These are phyloP conservation scores for Anthracocystis walkeri DNA, from an alignment of 1,284 basidiomycete genomes.

Conservation along the genomic window DNA sequence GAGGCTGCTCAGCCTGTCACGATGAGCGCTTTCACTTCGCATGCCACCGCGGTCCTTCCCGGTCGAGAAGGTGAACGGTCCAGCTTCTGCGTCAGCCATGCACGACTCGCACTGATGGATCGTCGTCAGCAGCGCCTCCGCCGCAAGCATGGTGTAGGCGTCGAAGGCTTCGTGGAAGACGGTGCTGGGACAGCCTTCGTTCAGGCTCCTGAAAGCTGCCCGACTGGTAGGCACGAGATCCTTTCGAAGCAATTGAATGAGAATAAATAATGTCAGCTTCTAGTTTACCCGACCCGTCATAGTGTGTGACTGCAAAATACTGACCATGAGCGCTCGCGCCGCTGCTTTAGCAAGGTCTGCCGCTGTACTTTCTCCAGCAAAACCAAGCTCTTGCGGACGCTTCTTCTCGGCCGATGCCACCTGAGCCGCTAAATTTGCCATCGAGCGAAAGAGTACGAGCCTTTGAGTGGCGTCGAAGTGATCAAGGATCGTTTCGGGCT, in stretches of 20 bases:
- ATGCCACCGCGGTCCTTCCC: too few species aligned
- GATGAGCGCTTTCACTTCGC: too few species aligned
- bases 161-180: not conserved
- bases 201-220: not conserved
- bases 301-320: not conserved
- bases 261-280: too few species aligned
- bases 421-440: slow-evolving; percentile 25
- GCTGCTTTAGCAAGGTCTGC: slow-evolving; percentile 6
- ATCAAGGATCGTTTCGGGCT: not conserved
- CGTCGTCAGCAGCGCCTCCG: slow-evolving; percentile 28
- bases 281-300: too few species aligned
- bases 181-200: not conserved
- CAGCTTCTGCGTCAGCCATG: not conserved
- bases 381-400: slow-evolving; percentile 9
- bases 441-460: slow-evolving; percentile 22
- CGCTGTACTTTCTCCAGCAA: not conserved
- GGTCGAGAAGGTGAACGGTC: too few species aligned
- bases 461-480: slow-evolving; percentile 15
- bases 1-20: not conserved
- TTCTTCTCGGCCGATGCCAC: slow-evolving; percentile 14
- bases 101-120: slow-evolving; percentile 16
- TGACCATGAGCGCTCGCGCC: slow-evolving; percentile 16
- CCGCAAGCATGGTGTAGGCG: slow-evolving; percentile 18
- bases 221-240: not conserved
- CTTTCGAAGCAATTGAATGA: not conserved